Conservation (phyloP, 257 asterid species). For the Plantago major region DNA sequence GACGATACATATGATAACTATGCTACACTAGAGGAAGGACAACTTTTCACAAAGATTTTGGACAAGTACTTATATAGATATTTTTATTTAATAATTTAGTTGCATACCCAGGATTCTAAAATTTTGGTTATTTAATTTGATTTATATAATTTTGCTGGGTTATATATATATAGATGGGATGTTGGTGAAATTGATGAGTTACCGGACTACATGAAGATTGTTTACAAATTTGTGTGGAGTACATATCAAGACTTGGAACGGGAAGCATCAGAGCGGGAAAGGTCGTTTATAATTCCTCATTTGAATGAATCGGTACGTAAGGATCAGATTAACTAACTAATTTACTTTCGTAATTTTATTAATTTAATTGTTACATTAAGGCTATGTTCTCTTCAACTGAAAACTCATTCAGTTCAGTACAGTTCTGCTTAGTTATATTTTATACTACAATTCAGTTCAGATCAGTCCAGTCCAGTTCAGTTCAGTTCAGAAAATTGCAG, state of each 20-base stretch:
- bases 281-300: slow-evolving; percentile 17
- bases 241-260: slow-evolving; percentile 12
- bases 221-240: slow-evolving; percentile 22
- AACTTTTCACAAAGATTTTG: slow-evolving; percentile 18
- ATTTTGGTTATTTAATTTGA: not conserved
- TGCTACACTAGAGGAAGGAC: slow-evolving; percentile 27
- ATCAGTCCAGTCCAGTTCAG: too few species aligned
- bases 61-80: slow-evolving; percentile 22
- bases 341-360: too few species aligned
- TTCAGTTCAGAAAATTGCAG: too few species aligned
- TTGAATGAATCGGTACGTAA: slow-evolving; percentile 26
- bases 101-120: not conserved
- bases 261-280: slow-evolving; percentile 19
- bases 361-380: too few species aligned
- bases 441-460: too few species aligned
- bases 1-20: slow-evolving; percentile 28
- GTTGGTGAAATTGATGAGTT: slow-evolving; percentile 20
- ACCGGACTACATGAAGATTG: slow-evolving; percentile 31
- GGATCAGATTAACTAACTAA: not conserved
- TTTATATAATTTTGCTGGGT: not conserved
- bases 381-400: not conserved
- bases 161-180: slow-evolving; percentile 26
- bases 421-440: too few species aligned
- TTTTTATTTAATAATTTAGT: not conserved
- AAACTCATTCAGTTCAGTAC: not conserved